Evolutionary conservation across 352 stramenopile genomes (phyloP).

Genomic region (Globisporangium abappressorium): DNA sequence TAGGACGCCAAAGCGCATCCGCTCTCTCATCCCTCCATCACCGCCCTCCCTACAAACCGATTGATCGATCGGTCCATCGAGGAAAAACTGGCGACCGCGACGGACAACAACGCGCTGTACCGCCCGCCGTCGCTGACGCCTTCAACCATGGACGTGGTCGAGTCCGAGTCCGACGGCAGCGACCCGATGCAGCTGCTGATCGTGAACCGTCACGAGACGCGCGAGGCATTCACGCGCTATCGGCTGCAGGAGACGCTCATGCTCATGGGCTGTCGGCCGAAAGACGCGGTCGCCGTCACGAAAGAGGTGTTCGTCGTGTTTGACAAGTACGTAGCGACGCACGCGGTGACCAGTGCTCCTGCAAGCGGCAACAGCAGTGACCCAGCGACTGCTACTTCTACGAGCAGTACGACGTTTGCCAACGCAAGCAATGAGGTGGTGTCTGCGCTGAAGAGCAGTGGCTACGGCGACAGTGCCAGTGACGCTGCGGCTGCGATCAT

Average conservation of each 20-base stretch:
- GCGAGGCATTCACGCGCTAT: slow-evolving; percentile 79
- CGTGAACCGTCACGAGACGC: slow-evolving; percentile 43
- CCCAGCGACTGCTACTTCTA: background rate
- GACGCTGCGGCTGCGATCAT: background rate
- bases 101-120: slow-evolving; percentile 15
- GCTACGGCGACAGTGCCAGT: background rate
- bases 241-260: slow-evolving; percentile 85
- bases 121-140: slow-evolving; percentile 1
- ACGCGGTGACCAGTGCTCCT: background rate
- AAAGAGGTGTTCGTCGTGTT: slow-evolving; percentile 64
- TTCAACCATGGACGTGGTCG: slow-evolving; percentile 46
- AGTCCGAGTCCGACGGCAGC: slow-evolving; percentile 49
- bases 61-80: background rate
- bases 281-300: slow-evolving; percentile 73
- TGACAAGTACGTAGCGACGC: slow-evolving; percentile 42
- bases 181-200: slow-evolving; percentile 82
- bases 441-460: background rate
- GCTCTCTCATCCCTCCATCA: background rate
- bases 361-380: background rate
- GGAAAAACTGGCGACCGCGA: slow-evolving; percentile 7
- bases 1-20: background rate
- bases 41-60: background rate
- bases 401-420: background rate
- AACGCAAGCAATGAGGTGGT: background rate
- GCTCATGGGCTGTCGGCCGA: slow-evolving; percentile 82